phyloP scores from a whole-genome alignment of 148 eudicot genomes.

The Rhododendron griersonianum region DNA sequence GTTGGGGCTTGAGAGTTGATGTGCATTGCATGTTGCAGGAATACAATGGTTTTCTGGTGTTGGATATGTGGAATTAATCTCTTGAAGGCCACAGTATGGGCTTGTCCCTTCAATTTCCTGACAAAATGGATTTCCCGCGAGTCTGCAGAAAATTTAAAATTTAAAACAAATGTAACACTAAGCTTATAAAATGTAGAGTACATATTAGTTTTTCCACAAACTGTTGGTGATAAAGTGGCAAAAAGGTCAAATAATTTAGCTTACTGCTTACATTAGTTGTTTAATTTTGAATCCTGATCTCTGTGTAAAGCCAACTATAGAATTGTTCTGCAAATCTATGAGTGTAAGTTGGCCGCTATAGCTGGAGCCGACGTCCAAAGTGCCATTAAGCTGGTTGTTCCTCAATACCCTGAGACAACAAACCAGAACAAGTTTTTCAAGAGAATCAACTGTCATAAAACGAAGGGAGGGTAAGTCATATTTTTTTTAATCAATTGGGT shows the following conservation, averaged over 20 bases:
- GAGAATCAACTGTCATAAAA: not conserved
- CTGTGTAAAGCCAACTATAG: constrained; percentile 19
- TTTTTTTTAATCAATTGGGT: too few relatives aligned
- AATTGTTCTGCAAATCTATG: constrained; percentile 42
- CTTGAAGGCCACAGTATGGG: constrained; percentile 7
- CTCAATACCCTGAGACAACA: constrained; percentile 30
- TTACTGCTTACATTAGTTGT: constrained; percentile 29
- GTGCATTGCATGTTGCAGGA: not conserved
- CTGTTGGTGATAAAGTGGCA: not conserved
- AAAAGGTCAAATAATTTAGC: constrained; percentile 7
- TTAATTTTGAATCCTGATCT: constrained; percentile 15
- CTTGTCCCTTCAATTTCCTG: not conserved
- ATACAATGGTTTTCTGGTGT: not conserved
- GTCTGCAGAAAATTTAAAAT: constrained; percentile 33
- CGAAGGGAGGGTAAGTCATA: too few relatives aligned
- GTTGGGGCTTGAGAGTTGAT: not conserved
- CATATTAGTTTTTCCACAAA: not conserved
- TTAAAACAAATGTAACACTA: not conserved
- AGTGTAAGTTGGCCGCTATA: constrained; percentile 40
- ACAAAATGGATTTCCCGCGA: constrained; percentile 56
- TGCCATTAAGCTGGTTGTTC: constrained; percentile 35
- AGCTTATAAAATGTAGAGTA: not conserved
- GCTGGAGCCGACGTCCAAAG: constrained; percentile 29
- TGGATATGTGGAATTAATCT: not conserved
- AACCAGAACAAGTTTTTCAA: not conserved